Conservation (phyloP, 208 protist genomes). For the Leishmania mexicana region DNA sequence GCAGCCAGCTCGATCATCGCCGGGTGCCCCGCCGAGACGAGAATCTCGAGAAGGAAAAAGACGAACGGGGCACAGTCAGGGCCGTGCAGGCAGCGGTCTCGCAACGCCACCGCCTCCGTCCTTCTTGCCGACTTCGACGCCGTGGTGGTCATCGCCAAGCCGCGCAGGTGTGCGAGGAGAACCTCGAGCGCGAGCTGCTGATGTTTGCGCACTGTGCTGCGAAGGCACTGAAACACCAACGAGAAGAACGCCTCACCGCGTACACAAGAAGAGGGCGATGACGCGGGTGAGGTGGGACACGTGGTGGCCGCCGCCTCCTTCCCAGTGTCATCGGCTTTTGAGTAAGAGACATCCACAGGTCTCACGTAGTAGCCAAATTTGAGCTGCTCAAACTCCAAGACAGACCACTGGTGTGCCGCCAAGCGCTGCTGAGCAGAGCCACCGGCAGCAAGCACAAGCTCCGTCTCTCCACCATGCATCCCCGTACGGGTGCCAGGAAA, state of each 20-base stretch:
- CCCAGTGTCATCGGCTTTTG: neutral
- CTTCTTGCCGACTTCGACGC: neutral
- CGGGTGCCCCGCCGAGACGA: slow-evolving; percentile 39
- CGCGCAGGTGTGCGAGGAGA: slow-evolving; percentile 39
- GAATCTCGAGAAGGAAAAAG: slow-evolving; percentile 43
- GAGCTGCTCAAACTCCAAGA: slow-evolving; percentile 43
- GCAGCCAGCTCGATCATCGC: slow-evolving; percentile 30
- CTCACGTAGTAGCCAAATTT: slow-evolving; percentile 41
- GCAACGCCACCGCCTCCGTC: slow-evolving; percentile 23
- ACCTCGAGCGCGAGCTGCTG: slow-evolving; percentile 48
- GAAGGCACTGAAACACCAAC: slow-evolving; percentile 44
- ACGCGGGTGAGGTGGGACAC: neutral
- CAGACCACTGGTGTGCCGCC: slow-evolving; percentile 49
- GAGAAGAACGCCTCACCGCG: slow-evolving; percentile 49
- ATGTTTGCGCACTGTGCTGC: slow-evolving; percentile 60
- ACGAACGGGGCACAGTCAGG: slow-evolving; percentile 50
- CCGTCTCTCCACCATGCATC: neutral
- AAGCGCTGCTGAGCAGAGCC: slow-evolving; percentile 20
- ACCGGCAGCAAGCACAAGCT: slow-evolving; percentile 12
- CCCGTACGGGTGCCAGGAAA: neutral
- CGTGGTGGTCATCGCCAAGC: neutral
- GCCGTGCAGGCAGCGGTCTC: slow-evolving; percentile 49
- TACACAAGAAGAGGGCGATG: neutral
- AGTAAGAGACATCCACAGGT: neutral
- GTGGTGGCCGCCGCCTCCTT: neutral